Base-by-base conservation (phyloP, 2,329 filamentous ascomycete species). In the Magnaporthales sp. region DNA sequence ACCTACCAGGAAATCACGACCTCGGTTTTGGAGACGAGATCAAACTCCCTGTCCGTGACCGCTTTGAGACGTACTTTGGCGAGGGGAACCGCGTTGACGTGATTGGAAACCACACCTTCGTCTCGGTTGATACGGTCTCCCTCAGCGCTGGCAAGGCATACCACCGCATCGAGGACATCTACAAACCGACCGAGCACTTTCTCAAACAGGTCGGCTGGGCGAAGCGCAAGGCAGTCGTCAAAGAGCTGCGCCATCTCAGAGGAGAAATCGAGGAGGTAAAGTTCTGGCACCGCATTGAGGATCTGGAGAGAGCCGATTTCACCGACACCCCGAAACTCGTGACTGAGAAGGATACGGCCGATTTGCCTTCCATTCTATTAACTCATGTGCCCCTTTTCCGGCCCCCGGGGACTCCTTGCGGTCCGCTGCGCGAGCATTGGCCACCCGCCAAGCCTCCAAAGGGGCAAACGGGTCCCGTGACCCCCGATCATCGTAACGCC, bases 1-100 rank as follows among this genome's bases (percentile, higher is more conserved):
- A 90, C 73, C 75, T 99, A 67, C 95, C 95, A 0, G 95, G 95
- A 2, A 99, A 99, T 73, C 95, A 99, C 75, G 95, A 99, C 75
- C 77, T 98, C 56, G 95, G 95, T 0, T 97, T 98, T 74, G 94
- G 92, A 3, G 88, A 88, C 26, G 91, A 93, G 61, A 89, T 99
- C 63, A 92, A 97, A 74, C 75, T 89, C 9, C 83, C 90, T 0
- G 92, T 97, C 38, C 86, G 93, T 65, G 84, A 95, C 72, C 84
- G 95, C 19, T 99, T 98, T 76, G 86, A 90, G 73, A 87, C 89
- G 3, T 97, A 89, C 74, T 98, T 99, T 78, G 95, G 95, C 4
- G 89, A 95, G 66, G 86, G 89, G n/a, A 98, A 97, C 76, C 84
- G 92, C 9, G 88, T 99, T 24, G 93, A 98, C 75, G 84, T 98